Percentiles rank a stretch among this genome's conserved stretches.
Evolutionary conservation across 2,329 filamentous ascomycete species (phyloP).

Genomic region (Lasiodiplodia sp.): DNA sequence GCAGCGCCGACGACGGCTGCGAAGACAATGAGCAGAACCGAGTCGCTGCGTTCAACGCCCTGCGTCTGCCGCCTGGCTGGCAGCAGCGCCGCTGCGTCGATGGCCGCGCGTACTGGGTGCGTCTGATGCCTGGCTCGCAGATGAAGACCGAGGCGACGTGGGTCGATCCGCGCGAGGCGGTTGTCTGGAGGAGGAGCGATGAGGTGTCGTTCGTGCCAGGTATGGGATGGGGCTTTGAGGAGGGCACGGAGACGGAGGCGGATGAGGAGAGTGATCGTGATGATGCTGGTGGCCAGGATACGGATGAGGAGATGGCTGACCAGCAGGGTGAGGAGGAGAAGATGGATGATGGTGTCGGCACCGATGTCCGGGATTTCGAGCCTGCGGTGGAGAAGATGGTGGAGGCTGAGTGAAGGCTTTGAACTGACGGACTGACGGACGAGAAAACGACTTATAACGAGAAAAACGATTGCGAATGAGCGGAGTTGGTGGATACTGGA

Average conservation of each 20-base stretch:
- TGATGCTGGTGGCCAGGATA: too few species aligned
- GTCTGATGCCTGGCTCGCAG: not conserved
- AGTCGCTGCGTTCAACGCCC: slow-evolving; percentile 1
- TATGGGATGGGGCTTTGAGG: not conserved
- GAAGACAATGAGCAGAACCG: too few species aligned
- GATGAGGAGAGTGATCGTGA: not conserved
- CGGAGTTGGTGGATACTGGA: not conserved
- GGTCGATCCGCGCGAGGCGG: not conserved
- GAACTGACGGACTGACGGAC: not conserved
- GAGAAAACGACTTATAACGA: not conserved
- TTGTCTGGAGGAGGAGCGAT: slow-evolving; percentile 1
- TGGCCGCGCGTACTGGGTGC: slow-evolving; percentile 9
- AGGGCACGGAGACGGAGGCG: not conserved
- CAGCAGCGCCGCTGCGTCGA: slow-evolving; percentile 15
- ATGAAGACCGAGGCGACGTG: slow-evolving; percentile 3
- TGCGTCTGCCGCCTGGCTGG: not conserved
- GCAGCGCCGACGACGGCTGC: too few species aligned
- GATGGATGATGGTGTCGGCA: not conserved
- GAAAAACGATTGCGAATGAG: not conserved
- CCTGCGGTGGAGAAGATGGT: not conserved
- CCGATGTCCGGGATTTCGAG: not conserved
- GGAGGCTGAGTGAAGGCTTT: not conserved
- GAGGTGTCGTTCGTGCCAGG: not conserved
- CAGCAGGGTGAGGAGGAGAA: not conserved
- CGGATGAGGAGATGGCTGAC: not conserved